These are phyloP conservation scores for Suhomyces chickasaworum DNA, from an alignment of 1,139 yeast species.

Conservation along the genomic window DNA sequence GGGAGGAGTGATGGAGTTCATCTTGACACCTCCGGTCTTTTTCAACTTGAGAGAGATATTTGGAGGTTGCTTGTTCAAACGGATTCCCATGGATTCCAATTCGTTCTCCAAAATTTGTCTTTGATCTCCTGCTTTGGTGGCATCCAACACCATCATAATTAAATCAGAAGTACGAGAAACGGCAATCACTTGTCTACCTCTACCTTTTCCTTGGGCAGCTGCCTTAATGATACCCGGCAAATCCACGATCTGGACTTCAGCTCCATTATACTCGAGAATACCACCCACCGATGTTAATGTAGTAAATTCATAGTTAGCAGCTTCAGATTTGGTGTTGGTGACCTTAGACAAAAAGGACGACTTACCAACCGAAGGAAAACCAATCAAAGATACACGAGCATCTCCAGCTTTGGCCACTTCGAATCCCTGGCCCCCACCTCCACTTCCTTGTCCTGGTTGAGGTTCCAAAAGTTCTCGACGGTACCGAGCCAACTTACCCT, in stretches of 20 bases:
- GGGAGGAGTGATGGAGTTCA: constrained; percentile 81
- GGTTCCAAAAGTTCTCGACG: constrained; percentile 92
- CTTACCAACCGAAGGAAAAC: constrained; percentile 97
- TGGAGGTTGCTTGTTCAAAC: constrained; percentile 80
- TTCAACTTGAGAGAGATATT: constrained; percentile 77
- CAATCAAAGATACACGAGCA: constrained; percentile 92
- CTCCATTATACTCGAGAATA: constrained; percentile 90
- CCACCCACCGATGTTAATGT: constrained; percentile 97
- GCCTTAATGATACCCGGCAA: constrained; percentile 97
- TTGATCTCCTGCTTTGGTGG: constrained; percentile 90
- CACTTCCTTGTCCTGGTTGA: constrained; percentile 66
- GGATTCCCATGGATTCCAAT: constrained; percentile 89
- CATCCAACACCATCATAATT: constrained; percentile 91
- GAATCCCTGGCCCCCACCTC: constrained; percentile 87
- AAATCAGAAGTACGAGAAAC: constrained; percentile 95
- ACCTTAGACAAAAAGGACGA: constrained; percentile 85
- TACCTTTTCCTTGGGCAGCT: constrained; percentile 95
- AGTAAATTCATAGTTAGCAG: constrained; percentile 94
- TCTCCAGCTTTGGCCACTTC: constrained; percentile 96
- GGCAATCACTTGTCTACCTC: constrained; percentile 96
- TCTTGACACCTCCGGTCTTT: constrained; percentile 88
- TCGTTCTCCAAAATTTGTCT: constrained; percentile 84
- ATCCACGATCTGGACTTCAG: constrained; percentile 95
- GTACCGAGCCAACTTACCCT: constrained; percentile 93
- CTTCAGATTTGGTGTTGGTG: constrained; percentile 91